Evolutionary conservation across 441 rosid species (phyloP), one percentile per base, ranked within the genome.

Genomic region (Gossypium gossypioides): DNA sequence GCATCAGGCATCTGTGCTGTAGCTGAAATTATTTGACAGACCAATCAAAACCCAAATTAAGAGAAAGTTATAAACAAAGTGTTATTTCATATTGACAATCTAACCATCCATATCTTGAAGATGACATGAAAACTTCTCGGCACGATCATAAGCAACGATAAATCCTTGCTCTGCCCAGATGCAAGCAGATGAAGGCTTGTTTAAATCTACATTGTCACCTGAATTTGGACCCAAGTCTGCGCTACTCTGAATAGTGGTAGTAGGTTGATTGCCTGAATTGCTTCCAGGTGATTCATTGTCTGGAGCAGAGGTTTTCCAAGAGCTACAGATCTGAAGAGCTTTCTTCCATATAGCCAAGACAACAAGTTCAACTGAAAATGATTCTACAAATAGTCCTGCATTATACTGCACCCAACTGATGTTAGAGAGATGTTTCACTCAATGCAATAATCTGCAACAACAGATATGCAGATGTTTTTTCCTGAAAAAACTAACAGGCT

Each of bases 1-100:
- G 93, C 92, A 75, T 91, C 91, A 46, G 96, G 96, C 92, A 91
- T 88, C 78, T 87, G 83, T 48, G 86, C 81, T 68, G 84, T 71
- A 70, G 85, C 96, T 88, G 86, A 73, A 77, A 78, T 71, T 51
- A 76, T 71, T 67, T 59, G 72, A 19, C 18, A 71, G 34, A 58
- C 40, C 59, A 72, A 68, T 6, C 10, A 44, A 69, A 69, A 77
- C 76, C 7, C 40, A 15, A 44, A 51, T 46, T 51, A 25, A 40
- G 46, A 54, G 8, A 9, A n/a, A 76, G 29, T 10, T 2, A 32
- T 40, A 16, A 64, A 42, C 7, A 64, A 56, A 54, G 22, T 37
- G 32, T 58, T 25, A 58, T 18, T 61, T 48, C 46, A 42, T 18
- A 71, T 61, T 57, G 29, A 69, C 63, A 67, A 81, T 67, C 86